phyloP scores from a whole-genome alignment of 225 moss, liverwort and hornwort genomes.

The Bryoerythrophyllum caledonicum region DNA sequence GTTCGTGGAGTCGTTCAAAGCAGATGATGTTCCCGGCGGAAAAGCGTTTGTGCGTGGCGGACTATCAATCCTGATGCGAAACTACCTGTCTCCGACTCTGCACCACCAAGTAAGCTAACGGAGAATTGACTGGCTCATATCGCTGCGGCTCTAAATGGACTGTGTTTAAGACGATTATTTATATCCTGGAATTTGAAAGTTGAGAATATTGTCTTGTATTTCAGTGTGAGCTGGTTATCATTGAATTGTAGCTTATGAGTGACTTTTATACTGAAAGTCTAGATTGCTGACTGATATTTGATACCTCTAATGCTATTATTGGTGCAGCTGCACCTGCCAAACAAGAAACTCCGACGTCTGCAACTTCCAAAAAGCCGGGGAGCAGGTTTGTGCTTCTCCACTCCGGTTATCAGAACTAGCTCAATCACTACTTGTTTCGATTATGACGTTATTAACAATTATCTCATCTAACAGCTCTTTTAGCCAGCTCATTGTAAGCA shows the following conservation, averaged over 20 bases:
- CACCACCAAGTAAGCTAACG: constrained; percentile 41
- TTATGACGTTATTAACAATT: not conserved
- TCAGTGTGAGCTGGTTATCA: not conserved
- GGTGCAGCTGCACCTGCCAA: constrained; percentile 30
- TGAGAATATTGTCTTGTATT: constrained; percentile 15
- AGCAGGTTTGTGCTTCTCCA: constrained; percentile 41
- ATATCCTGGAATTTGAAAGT: not conserved
- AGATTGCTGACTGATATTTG: constrained; percentile 12
- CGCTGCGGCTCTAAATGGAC: not conserved
- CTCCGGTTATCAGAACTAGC: not conserved
- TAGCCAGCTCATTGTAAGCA: not conserved
- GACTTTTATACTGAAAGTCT: constrained; percentile 16
- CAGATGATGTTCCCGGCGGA: constrained; percentile 90
- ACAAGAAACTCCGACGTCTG: constrained; percentile 40
- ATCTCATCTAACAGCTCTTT: constrained; percentile 10
- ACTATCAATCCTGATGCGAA: constrained; percentile 93
- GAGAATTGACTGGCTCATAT: not conserved
- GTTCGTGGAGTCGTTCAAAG: constrained; percentile 97
- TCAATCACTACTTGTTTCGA: too few relatives aligned
- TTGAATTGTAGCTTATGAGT: not conserved
- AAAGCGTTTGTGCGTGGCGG: constrained; percentile 96
- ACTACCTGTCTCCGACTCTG: constrained; percentile 48
- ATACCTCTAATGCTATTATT: constrained; percentile 7
- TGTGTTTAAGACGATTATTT: not conserved
- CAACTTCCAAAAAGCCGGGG: constrained; percentile 44